These are phyloP conservation scores for Populus hybrid DNA, from an alignment of 441 rosid genomes.

Conservation along the genomic window DNA sequence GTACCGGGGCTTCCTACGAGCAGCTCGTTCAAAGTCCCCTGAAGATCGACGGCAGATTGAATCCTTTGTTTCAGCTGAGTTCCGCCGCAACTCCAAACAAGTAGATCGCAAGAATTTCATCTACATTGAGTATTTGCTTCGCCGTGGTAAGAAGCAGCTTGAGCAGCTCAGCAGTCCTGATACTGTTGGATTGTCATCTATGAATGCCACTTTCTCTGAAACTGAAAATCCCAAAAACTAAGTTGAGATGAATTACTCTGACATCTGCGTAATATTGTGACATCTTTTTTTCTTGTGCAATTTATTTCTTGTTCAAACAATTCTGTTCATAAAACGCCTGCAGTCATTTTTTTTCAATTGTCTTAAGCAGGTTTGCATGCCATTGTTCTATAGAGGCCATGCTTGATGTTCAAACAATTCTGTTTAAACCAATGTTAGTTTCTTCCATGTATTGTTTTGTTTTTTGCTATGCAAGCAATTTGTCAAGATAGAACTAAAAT, in stretches of 20 bases:
- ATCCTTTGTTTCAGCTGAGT: slow-evolving; percentile 63
- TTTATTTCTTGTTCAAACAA: no score
- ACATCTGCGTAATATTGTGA: no score
- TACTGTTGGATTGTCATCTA: slow-evolving; percentile 50
- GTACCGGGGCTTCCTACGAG: neutral
- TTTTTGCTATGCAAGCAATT: no score
- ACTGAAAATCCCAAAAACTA: slow-evolving; percentile 8
- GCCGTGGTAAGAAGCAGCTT: slow-evolving; percentile 78
- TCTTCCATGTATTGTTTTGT: neutral
- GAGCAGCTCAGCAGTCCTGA: slow-evolving; percentile 71
- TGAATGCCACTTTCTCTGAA: slow-evolving; percentile 30
- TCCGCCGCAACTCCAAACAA: slow-evolving; percentile 55
- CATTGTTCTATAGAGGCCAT: neutral
- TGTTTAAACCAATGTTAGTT: no score
- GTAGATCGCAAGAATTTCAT: slow-evolving; percentile 79
- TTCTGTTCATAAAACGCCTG: neutral
- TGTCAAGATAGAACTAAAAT: no score
- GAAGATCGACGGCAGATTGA: slow-evolving; percentile 48
- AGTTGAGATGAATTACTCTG: no score
- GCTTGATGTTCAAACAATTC: neutral
- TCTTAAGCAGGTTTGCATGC: neutral
- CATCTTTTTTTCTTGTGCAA: no score
- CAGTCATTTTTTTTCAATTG: neutral
- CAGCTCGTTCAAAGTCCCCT: slow-evolving; percentile 23
- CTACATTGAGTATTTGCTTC: slow-evolving; percentile 76